Evolutionary conservation across 1,284 basidiomycete genomes (phyloP), one percentile per base, ranked within the genome.

Genomic region (Rhodotorula sp.): DNA sequence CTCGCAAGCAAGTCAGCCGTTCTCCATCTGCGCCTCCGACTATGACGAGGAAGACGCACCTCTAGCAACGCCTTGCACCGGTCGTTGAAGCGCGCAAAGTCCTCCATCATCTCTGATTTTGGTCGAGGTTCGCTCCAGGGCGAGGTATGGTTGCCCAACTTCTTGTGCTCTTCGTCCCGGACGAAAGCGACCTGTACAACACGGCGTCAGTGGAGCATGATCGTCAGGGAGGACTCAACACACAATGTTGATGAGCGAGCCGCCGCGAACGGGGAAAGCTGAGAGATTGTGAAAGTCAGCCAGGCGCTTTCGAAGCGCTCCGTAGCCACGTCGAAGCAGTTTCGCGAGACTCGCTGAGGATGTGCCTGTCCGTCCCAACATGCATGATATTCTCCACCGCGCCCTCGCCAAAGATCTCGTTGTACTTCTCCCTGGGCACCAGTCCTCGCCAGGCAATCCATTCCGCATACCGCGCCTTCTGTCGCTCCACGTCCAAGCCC

Each of bases 241-340:
- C 37, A 67, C 70, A 50, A 79, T 62, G 62, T 80, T 80, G 69
- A 79, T 74, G 18, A 75, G 69, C 48, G 74, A 65, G 15, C 76
- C 77, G 13, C 71, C 71, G 22, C 78, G 73, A 40, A 80, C 77
- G 16, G 79, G 79, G 68, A 80, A 80, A 34, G 54, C 54, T 56
- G 54, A 5, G 16, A 57, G 34, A n/a, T n/a, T 18, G n/a, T 26
- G 34, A 44, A 40, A 24, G 46, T 26, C 34, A 24, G 54, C 26
- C 9, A 22, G 51, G 26, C 10, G 16, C 2, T 16, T 24, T 16
- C 54, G 11, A 37, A 44, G 40, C 40, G 31, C 30, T 26, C 5
- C 6, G 22, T 11, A 37, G 30, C n/a, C 22, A 37, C 3, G 5
- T 24, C 4, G 37, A 40, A 10, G 9, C 40, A 15, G 40, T 44